A percentile compares a stretch with the other conserved stretches of the same genome.
phyloP scores from a whole-genome alignment of 2,329 filamentous ascomycete genomes.

The Epichloe aotearoae region DNA sequence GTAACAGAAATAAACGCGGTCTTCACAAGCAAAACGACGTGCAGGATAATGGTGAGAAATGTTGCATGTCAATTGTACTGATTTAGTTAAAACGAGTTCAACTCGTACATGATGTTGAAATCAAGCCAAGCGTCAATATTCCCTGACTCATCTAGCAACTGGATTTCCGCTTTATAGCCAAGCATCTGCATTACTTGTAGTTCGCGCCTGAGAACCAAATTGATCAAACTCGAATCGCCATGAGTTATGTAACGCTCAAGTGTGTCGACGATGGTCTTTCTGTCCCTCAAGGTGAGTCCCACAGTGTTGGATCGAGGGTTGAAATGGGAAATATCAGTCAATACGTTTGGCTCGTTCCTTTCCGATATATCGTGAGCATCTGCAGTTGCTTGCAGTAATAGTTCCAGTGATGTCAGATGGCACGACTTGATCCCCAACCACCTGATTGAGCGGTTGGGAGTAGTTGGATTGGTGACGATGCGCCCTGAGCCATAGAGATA shows the following conservation, averaged over 20 bases:
- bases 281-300: slow-evolving; percentile 40
- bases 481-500: slow-evolving; percentile 58
- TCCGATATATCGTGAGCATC: not conserved
- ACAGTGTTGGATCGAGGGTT: slow-evolving; percentile 16
- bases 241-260: slow-evolving; percentile 28
- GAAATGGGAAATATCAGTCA: slow-evolving; percentile 12
- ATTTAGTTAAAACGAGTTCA: not conserved
- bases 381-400: not conserved
- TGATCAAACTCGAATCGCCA: not conserved
- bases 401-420: slow-evolving; percentile 22
- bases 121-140: slow-evolving; percentile 39
- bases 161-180: slow-evolving; percentile 65
- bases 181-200: slow-evolving; percentile 62
- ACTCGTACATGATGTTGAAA: slow-evolving; percentile 17
- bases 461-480: slow-evolving; percentile 44
- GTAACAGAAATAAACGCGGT: no score
- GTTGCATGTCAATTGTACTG: no score
- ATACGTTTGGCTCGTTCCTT: not conserved
- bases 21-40: no score
- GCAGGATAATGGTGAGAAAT: no score
- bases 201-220: slow-evolving; percentile 31
- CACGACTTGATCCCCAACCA: slow-evolving; percentile 50
- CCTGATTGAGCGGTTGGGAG: slow-evolving; percentile 35
- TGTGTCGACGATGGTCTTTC: slow-evolving; percentile 41
- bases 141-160: slow-evolving; percentile 48